Base-by-base conservation (phyloP, 345 rosid genomes). In the Tarenaya hassleriana region DNA sequence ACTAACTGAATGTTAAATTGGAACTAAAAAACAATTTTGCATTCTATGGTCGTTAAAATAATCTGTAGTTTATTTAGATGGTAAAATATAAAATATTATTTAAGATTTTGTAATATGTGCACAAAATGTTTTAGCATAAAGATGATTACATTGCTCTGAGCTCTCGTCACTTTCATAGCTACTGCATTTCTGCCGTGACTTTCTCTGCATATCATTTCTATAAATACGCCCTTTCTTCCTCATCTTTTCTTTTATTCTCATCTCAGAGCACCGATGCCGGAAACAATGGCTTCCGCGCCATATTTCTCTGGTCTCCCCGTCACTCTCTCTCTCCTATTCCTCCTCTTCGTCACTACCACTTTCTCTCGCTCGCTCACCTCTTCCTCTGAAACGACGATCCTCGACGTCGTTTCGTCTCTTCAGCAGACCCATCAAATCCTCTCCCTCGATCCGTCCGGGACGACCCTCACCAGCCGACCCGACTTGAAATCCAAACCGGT, bases 361-460 rank as follows among this genome's bases (percentile, higher is more conserved):
- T 53, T 61, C 15, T 71, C 84, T 39, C 88, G 94, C 16, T 13
- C 56, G 42, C 39, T 63, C 14, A 18, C 73, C 20, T 9, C 68
- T 14, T 47, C 47, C 37, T 69, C 14, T 31, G 66, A 53, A 8
- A 64, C 81, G 7, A 14, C 73, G 0, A 27, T 60, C 0, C 84
- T 81, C 55, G 75, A 84, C 34, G 76, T 84, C 49, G 52, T 57
- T 19, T 44, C 79, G 10, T 65, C 89, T 55, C 84, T 84, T 64
- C 58, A 65, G 40, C 86, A 63, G 41, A 66, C 89, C 11, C 68
- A 52, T 1, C 38, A 60, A 20, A 67, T 73, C 62, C 79, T 75
- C 63, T 66, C 83, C 7, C 12, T 77, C 21, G 74, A 74, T 51
- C 75, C 78, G 8, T 13, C 67, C 39, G 63, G 29, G 29, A 0